Base-by-base conservation (phyloP, 1,284 basidiomycete genomes). In the Baeospora myosura region DNA sequence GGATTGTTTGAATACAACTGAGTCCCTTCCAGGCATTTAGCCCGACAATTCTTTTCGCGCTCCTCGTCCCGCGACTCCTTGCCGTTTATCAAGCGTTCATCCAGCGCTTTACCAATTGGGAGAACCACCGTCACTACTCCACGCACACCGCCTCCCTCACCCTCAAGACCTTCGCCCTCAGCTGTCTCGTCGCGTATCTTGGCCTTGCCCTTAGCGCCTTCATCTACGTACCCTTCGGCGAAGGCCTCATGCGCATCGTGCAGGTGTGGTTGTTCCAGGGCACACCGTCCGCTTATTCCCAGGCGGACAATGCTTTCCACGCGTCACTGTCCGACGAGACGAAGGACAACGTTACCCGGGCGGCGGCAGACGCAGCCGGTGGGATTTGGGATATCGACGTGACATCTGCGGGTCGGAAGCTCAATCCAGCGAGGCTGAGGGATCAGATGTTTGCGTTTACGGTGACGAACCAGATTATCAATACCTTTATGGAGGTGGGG, bases 391-490 rank as follows among this genome's bases (percentile, higher is more conserved):
- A 85, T 53, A 59, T 71, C 38, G 73, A 76, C 57, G 58, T 57
- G 21, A 49, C 53, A 7, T 70, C 59, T 43, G 76, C 74, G 22
- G 65, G 71, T 35, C 60, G 64, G 45, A 84, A 80, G 57, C 62
- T 86, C 16, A 78, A 81, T 51, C 71, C 76, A 47, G 68, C 73
- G 57, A 71, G 94, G 40, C 71, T 98, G 48, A 79, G 87, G 60
- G 81, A 86, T 38, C 92, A 98, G 69, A 85, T 98, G 72, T 97
- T 97, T 60, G 93, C 95, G 10, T 90, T 87, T 59, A 87, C 83
- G 25, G 91, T 98, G 2, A 98, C 95, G 14, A 91, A 89, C 55
- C 95, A 98, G 67, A 76, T 81, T 12, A 65, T 91, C 49, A 82
- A 88, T 54, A 83, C 85, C 0, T 84, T 94, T 58, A 68, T 77